These are phyloP conservation scores for Pelargonium myrrhifolium DNA, from an alignment of 441 rosid species.

Conservation along the genomic window DNA sequence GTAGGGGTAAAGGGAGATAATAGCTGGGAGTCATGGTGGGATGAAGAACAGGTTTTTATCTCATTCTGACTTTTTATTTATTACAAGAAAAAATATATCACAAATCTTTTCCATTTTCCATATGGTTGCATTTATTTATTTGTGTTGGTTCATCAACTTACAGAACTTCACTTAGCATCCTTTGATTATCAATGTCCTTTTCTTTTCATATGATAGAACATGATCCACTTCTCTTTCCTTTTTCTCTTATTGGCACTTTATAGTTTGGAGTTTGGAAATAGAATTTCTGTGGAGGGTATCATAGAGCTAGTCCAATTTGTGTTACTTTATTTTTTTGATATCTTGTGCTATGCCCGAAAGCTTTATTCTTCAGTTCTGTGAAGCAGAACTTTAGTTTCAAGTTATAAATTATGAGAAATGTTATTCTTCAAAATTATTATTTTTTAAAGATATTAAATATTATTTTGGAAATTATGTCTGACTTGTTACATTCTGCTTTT, in stretches of 20 bases:
- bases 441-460: neutral
- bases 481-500: conserved; percentile 10
- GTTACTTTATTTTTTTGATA: neutral
- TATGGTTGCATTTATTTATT: neutral
- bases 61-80: neutral
- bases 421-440: neutral
- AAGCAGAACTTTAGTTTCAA: neutral
- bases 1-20: conserved; percentile 98
- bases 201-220: neutral
- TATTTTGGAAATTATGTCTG: conserved; percentile 1
- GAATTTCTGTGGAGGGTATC: neutral
- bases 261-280: neutral
- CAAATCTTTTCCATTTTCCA: neutral
- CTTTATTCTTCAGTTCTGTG: neutral
- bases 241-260: neutral
- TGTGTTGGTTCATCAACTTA: neutral
- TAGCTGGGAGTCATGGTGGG: conserved; percentile 99
- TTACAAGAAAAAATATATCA: neutral
- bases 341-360: neutral
- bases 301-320: neutral
- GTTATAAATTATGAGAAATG: neutral
- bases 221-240: too few species aligned
- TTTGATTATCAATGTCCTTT: neutral
- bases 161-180: neutral
- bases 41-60: conserved; percentile 77